Base-by-base conservation (phyloP, 192 early-diverging fungal species). In the Cladochytrium replicatum region DNA sequence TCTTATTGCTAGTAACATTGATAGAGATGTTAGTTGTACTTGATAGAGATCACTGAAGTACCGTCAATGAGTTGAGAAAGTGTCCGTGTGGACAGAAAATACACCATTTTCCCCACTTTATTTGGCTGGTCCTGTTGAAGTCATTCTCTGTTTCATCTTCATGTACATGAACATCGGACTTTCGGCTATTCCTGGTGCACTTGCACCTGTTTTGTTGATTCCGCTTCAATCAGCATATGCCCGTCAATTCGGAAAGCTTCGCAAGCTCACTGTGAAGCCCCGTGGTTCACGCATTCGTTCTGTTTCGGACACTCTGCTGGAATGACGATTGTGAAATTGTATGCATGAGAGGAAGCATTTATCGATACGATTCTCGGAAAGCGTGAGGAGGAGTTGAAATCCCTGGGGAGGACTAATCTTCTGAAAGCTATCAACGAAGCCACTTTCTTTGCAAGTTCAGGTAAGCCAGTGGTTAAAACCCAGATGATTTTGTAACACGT, bases 311-410 rank as follows among this genome's bases (percentile, higher is more conserved):
- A 57, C 52, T 48, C 39, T 76, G 50, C 63, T 1, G 74, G 74
- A 2, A 72, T 76, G 37, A 51, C 65, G 46, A 54, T 70, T 24
- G 67, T 76, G 32, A 76, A 75, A 48, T 31, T 56, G 3, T 72
- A 73, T 51, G 69, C 67, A 2, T 76, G 74, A 69, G 74, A 76
- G 54, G 26, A 34, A 4, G 64, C 74, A 0, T 71, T 70, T 55
- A 49, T 48, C 19, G 22, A 56, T 7, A 63, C 30, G 23, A 72
- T 76, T 52, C 48, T 60, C 30, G 34, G 32, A 5, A 24, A 62
- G 4, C 40, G 74, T 5, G 32, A 64, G 32, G 17, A 42, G 2
- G 74, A 76, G 44, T 17, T 72, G 13, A 13, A 38, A 2, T 37
- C 39, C 29, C 46, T 76, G 29, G 46, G 60, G 38, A 68, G 49